Base-by-base conservation (phyloP, 495 filamentous ascomycete species). In the Melanomma pulvis-pyrius region DNA sequence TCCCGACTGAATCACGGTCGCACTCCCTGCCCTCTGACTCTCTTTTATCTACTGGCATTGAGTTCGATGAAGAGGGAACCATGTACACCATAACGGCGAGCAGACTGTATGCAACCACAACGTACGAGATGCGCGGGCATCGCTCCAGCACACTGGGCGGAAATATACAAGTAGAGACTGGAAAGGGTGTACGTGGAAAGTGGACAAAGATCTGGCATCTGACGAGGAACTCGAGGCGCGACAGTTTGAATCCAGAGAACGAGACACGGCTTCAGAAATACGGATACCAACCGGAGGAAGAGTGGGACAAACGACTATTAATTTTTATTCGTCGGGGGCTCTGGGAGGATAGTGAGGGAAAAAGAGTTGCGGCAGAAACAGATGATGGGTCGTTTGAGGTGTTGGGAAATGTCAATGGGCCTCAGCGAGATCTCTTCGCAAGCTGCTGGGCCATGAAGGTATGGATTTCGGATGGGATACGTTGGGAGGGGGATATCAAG, bases 41-140 rank as follows among this genome's bases (percentile, higher is more conserved):
- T 50, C 25, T 22, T 2, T 21, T 17, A 15, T 50, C 52, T 1
- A 13, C 17, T 22, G 24, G 32, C 17, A 59, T 64, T 9, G 6
- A 41, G 15, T 71, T 63, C 28, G 69, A 71, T 28, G 63, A 63
- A 24, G 63, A 71, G 8, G 63, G 41, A 1, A 71, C 63, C 1
- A 63, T 71, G 58, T 71, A 68, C 59, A 61, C 44, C 11, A 68
- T 63, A n/a, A n/a, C n/a, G n/a, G n/a, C n/a, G n/a, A n/a, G n/a
- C n/a, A n/a, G n/a, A n/a, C n/a, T n/a, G n/a, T n/a, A n/a, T n/a
- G n/a, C n/a, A n/a, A n/a, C n/a, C 7, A 50, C 50, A 22, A 28
- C n/a, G 15, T 58, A 61, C 28, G 69, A 72, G 30, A 72, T 68
- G 56, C 48, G 56, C 12, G 69, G 65, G 3, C 47, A 36, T 13